Base-by-base conservation (phyloP, 2,329 filamentous ascomycete species). In the Aspergillus terreus region DNA sequence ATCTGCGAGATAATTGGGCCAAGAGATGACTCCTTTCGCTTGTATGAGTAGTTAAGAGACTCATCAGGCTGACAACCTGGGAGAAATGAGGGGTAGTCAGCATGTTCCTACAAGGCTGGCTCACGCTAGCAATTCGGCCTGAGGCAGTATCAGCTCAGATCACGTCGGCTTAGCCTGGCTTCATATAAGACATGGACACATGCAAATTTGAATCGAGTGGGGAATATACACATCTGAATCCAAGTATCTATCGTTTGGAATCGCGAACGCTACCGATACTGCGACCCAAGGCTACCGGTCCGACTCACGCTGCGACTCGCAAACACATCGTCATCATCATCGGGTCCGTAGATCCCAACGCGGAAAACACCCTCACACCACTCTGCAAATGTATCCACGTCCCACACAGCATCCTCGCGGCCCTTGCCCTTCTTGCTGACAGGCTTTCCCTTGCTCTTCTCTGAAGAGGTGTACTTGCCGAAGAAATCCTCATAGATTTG, bases 401-500 rank as follows among this genome's bases (percentile, higher is more conserved):
- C 82, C 83, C 83, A 86, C 4, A 85, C 76, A 35, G 80, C 82
- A 62, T 83, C 80, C 60, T 83, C 82, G 36, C 79, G 72, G 1
- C 77, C 80, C 60, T 84, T 85, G n/a, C 80, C 80, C 63, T 83
- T 83, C 51, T 69, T 76, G 52, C 64, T 71, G 15, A 66, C 57
- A 3, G 58, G 49, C 41, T 66, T 59, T 1, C 67, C 64, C 52
- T 71, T 68, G 49, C 63, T 67, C 58, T 69, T 66, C 47, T 76
- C 76, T 7, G 72, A 70, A 10, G 63, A 63, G 9, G 58, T 64
- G 55, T 78, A 78, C 21, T 71, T 72, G 27, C 85, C 82, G 54
- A 83, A 83, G 70, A 85, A 87, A 5, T 80, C 78, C 63, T 87
- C 83, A 59, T 87, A 87, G 9, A 76, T 76, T 63, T 82, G 77